Percentiles rank a stretch among this genome's conserved stretches.
phyloP scores from a whole-genome alignment of 441 rosid species.

The Gossypium davidsonii region DNA sequence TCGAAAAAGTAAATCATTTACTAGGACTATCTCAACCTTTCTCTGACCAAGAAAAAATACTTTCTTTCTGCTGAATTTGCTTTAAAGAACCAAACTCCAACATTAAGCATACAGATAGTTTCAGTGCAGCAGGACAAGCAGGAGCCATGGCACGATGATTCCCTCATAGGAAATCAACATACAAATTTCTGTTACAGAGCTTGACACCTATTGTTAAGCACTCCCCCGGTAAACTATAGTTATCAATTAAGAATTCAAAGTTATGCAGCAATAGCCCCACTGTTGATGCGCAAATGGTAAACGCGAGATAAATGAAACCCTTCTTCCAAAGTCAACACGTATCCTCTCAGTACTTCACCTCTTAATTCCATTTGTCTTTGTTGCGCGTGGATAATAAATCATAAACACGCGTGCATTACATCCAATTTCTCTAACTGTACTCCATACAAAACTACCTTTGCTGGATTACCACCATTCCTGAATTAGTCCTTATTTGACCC shows the following conservation, averaged over 20 bases:
- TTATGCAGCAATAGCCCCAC: background rate
- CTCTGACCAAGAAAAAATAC: background rate
- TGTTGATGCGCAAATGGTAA: background rate
- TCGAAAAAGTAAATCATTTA: background rate
- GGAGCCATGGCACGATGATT: background rate
- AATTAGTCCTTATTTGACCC: background rate
- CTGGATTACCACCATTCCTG: background rate
- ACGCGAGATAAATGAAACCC: background rate
- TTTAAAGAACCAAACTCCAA: background rate
- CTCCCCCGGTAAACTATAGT: background rate
- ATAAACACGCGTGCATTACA: background rate
- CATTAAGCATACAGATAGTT: background rate
- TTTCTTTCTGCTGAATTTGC: conserved; percentile 1
- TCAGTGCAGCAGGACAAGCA: background rate
- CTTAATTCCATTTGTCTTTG: background rate
- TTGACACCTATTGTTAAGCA: background rate
- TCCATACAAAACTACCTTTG: background rate
- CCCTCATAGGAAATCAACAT: background rate
- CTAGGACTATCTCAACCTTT: background rate
- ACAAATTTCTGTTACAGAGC: background rate
- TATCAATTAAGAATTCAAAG: background rate
- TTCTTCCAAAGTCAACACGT: background rate
- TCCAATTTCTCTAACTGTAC: background rate
- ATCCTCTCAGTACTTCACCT: background rate
- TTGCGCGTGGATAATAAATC: background rate